These are phyloP conservation scores for Fistulina hepatica DNA, from an alignment of 1,284 basidiomycete species.

Conservation along the genomic window DNA sequence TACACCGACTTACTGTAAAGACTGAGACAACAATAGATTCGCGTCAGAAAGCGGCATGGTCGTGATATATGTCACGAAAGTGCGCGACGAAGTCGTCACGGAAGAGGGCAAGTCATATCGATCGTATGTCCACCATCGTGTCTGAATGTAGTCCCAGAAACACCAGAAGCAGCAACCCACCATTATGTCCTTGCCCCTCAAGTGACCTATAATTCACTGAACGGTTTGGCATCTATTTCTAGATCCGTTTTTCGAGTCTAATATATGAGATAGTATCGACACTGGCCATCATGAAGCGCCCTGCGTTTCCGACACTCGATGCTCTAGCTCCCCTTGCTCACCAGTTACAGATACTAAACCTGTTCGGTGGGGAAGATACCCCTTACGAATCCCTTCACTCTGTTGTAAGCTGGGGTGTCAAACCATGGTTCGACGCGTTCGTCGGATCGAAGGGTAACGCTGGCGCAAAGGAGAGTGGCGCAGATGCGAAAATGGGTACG, in stretches of 20 bases:
- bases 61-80: slow-evolving; percentile 70
- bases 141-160: no score
- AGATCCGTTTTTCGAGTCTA: no score
- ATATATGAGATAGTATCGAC: no score
- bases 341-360: slow-evolving; percentile 87
- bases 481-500: slow-evolving; percentile 88
- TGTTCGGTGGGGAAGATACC: slow-evolving; percentile 84
- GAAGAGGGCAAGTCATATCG: neutral
- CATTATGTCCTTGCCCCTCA: no score
- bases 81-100: no score
- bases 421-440: slow-evolving; percentile 98
- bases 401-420: slow-evolving; percentile 93
- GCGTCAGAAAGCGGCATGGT: slow-evolving; percentile 61
- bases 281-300: slow-evolving; percentile 90
- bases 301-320: slow-evolving; percentile 67
- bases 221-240: no score
- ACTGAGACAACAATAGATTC: no score
- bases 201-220: no score
- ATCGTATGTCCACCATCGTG: no score
- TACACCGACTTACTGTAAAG: no score
- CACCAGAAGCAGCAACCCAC: no score
- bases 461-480: slow-evolving; percentile 60
- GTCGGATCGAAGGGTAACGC: slow-evolving; percentile 68
- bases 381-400: slow-evolving; percentile 95
- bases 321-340: slow-evolving; percentile 65